Percentiles rank a stretch among this genome's conserved stretches.
These are phyloP conservation scores for Daedalea quercina DNA, from an alignment of 768 basidiomycete species.

Conservation along the genomic window DNA sequence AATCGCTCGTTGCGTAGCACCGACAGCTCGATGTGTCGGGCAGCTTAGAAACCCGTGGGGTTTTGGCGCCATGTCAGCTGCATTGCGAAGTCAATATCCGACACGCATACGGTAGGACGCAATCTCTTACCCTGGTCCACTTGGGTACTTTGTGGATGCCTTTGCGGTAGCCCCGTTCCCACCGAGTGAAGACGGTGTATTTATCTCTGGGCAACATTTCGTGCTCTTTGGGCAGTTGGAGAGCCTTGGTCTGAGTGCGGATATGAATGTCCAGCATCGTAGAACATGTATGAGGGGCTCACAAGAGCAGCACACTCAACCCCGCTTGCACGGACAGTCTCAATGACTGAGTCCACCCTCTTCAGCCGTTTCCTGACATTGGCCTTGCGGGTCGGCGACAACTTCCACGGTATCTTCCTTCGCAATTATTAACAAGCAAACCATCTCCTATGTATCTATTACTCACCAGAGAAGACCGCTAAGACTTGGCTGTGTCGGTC, in stretches of 20 bases:
- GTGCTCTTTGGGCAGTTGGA: conserved; percentile 85
- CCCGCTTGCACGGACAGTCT: conserved; percentile 78
- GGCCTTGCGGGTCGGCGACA: conserved; percentile 88
- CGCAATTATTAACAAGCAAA: background rate
- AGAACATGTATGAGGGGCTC: conserved; percentile 23
- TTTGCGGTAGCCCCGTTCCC: conserved; percentile 74
- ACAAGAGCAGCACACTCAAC: conserved; percentile 74
- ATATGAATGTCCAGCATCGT: background rate
- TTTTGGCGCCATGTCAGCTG: conserved; percentile 84
- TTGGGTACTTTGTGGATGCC: conserved; percentile 98
- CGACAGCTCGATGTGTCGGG: conserved; percentile 1
- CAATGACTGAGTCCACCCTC: conserved; percentile 90
- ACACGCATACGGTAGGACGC: background rate
- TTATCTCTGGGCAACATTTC: conserved; percentile 94
- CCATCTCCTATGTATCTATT: background rate
- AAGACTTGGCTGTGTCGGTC: conserved; percentile 54
- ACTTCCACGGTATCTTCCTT: conserved; percentile 94
- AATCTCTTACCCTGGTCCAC: conserved; percentile 79
- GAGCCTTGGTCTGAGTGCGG: conserved; percentile 43
- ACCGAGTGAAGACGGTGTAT: conserved; percentile 83
- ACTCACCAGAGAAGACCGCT: conserved; percentile 86
- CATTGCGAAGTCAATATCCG: background rate
- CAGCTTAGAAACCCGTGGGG: conserved; percentile 80
- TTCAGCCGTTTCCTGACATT: conserved; percentile 86
- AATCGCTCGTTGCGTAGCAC: background rate